Evolutionary conservation across 2,329 filamentous ascomycete genomes (phyloP).

Genomic region (Cordyceps javanica): DNA sequence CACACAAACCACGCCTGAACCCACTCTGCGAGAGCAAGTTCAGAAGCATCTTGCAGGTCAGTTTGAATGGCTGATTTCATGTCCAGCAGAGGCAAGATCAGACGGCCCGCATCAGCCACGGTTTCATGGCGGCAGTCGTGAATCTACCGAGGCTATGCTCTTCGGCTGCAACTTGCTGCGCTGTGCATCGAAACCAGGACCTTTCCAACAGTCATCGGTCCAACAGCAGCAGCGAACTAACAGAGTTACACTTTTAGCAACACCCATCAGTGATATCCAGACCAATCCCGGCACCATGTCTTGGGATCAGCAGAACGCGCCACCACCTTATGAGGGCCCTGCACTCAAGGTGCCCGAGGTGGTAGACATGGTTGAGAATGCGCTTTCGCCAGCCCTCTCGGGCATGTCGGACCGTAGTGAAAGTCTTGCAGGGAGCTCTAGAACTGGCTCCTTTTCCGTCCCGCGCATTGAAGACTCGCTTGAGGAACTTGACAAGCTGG

Average conservation of each 20-base stretch:
- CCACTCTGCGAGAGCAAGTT: slow-evolving; percentile 28
- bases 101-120: slow-evolving; percentile 16
- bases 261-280: slow-evolving; percentile 21
- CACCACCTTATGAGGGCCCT: slow-evolving; percentile 20
- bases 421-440: slow-evolving; percentile 29
- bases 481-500: slow-evolving; percentile 54
- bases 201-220: slow-evolving; percentile 16
- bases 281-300: slow-evolving; percentile 16
- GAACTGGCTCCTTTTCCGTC: slow-evolving; percentile 27
- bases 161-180: slow-evolving; percentile 50
- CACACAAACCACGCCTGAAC: slow-evolving; percentile 19
- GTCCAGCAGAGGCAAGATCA: slow-evolving; percentile 25
- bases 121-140: slow-evolving; percentile 17
- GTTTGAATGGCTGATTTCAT: slow-evolving; percentile 44
- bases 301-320: slow-evolving; percentile 18
- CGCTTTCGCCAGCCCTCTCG: slow-evolving; percentile 28
- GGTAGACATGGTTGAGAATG: slow-evolving; percentile 24
- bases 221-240: slow-evolving; percentile 24
- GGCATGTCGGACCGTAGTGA: slow-evolving; percentile 25
- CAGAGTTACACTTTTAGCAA: slow-evolving; percentile 43
- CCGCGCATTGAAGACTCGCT: slow-evolving; percentile 58
- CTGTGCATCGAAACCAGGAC: slow-evolving; percentile 23
- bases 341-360: slow-evolving; percentile 26
- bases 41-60: slow-evolving; percentile 40
- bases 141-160: slow-evolving; percentile 20